phyloP scores from a whole-genome alignment of 352 stramenopile species.

The Phytophthora pini region DNA sequence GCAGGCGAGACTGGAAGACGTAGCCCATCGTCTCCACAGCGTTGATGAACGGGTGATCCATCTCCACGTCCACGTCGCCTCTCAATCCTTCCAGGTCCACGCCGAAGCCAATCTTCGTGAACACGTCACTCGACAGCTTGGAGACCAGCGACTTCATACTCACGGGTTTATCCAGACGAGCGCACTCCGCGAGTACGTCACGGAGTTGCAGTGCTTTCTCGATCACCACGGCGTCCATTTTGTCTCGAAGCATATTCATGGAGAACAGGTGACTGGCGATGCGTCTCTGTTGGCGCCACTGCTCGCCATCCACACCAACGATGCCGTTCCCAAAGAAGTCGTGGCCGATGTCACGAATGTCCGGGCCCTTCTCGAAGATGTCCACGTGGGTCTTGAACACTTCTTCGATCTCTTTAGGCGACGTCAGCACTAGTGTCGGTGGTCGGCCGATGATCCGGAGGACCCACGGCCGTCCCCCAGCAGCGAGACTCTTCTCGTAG shows the following conservation, averaged over 20 bases:
- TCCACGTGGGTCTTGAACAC: slow-evolving; percentile 51
- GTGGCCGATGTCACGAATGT: slow-evolving; percentile 27
- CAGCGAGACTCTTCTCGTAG: slow-evolving; percentile 43
- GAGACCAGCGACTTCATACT: slow-evolving; percentile 38
- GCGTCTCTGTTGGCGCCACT: slow-evolving; percentile 71
- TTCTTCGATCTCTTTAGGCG: slow-evolving; percentile 28
- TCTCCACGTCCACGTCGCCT: slow-evolving; percentile 27
- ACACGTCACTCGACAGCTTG: slow-evolving; percentile 38
- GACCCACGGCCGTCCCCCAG: slow-evolving; percentile 45
- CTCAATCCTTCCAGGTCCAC: slow-evolving; percentile 36
- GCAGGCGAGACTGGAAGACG: slow-evolving; percentile 32
- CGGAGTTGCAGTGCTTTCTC: slow-evolving; percentile 37
- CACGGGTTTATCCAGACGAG: slow-evolving; percentile 13
- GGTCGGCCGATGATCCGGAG: slow-evolving; percentile 41
- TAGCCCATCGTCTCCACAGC: slow-evolving; percentile 29
- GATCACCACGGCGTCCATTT: slow-evolving; percentile 49
- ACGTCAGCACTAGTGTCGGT: slow-evolving; percentile 30
- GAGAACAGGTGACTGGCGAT: slow-evolving; percentile 87
- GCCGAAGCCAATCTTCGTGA: slow-evolving; percentile 39
- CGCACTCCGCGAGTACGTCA: slow-evolving; percentile 26
- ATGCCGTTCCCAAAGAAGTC: slow-evolving; percentile 64
- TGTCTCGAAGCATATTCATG: slow-evolving; percentile 47
- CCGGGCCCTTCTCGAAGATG: slow-evolving; percentile 48
- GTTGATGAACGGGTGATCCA: slow-evolving; percentile 38
- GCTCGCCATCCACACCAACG: slow-evolving; percentile 50